Percentiles rank a stretch among this genome's conserved stretches.
These are phyloP conservation scores for Arthrobotrys megalospora DNA, from an alignment of 2,329 filamentous ascomycete species.

Conservation along the genomic window DNA sequence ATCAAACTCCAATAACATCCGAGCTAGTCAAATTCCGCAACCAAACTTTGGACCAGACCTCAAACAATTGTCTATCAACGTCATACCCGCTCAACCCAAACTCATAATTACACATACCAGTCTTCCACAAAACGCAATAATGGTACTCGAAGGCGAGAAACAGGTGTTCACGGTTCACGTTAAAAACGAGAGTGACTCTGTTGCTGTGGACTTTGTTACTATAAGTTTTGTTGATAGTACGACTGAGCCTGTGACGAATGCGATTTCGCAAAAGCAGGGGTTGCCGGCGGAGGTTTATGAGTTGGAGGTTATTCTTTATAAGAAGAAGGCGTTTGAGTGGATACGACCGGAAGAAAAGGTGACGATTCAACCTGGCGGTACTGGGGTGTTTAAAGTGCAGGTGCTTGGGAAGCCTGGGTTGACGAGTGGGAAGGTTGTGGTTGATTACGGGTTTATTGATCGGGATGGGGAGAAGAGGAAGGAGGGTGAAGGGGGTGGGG, in stretches of 20 bases:
- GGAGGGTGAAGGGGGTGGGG: conserved; percentile 74
- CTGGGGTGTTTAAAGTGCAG: conserved; percentile 83
- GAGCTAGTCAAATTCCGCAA: conserved; percentile 40
- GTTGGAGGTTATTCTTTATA: conserved; percentile 83
- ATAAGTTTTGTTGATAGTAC: conserved; percentile 94
- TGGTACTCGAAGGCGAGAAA: conserved; percentile 92
- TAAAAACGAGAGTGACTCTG: conserved; percentile 80
- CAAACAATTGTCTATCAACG: conserved; percentile 76
- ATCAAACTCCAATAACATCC: conserved; percentile 36
- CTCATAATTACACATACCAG: conserved; percentile 82
- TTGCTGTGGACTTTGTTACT: conserved; percentile 84
- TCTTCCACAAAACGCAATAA: conserved; percentile 85
- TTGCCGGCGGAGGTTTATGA: conserved; percentile 86
- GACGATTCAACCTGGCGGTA: conserved; percentile 76
- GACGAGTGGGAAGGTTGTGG: conserved; percentile 82
- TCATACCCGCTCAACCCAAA: conserved; percentile 84
- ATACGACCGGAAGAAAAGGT: conserved; percentile 73
- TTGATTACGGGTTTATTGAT: conserved; percentile 85
- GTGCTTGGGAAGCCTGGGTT: conserved; percentile 88
- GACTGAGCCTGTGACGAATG: conserved; percentile 80
- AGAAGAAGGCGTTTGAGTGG: conserved; percentile 76
- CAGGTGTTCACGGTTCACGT: conserved; percentile 83
- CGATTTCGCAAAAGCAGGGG: conserved; percentile 82
- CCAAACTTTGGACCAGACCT: conserved; percentile 65
- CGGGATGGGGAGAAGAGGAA: conserved; percentile 69